Evolutionary conservation across 768 basidiomycete genomes (phyloP).

Genomic region (Trametes meyenii): DNA sequence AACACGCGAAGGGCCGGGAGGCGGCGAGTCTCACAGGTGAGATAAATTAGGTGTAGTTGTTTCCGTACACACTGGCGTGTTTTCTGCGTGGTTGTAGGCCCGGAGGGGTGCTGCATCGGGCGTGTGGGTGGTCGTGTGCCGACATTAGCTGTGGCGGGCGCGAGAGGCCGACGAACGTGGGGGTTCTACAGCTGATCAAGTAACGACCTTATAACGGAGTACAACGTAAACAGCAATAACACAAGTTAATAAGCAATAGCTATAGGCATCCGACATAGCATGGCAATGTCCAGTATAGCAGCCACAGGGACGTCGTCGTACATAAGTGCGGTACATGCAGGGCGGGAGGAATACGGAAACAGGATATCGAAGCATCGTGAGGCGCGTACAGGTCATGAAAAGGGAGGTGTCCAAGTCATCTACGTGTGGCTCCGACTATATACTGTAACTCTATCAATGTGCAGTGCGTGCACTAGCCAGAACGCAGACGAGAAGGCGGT

Average conservation of each 20-base stretch:
- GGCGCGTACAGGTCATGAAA: neutral
- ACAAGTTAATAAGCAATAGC: neutral
- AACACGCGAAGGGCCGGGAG: neutral
- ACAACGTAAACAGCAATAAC: neutral
- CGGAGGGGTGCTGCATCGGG: too few relatives aligned
- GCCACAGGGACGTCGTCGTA: conserved; percentile 4
- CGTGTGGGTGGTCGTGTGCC: neutral
- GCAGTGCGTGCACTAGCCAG: conserved; percentile 7
- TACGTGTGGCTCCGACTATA: conserved; percentile 8
- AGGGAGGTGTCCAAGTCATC: conserved; percentile 16
- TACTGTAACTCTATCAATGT: conserved; percentile 3
- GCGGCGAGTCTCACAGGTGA: too few relatives aligned
- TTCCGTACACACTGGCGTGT: too few relatives aligned
- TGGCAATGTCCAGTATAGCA: conserved; percentile 17
- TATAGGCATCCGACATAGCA: neutral
- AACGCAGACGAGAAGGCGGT: conserved; percentile 14
- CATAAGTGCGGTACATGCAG: neutral
- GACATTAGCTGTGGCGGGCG: neutral
- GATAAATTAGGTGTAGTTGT: too few relatives aligned
- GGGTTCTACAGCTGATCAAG: too few relatives aligned
- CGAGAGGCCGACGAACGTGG: neutral
- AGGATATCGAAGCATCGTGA: neutral
- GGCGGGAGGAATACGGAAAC: neutral
- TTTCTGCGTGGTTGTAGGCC: too few relatives aligned
- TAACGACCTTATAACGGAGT: neutral